These are phyloP conservation scores for Malassezia cuniculi DNA, from an alignment of 1,284 basidiomycete species.

Conservation along the genomic window DNA sequence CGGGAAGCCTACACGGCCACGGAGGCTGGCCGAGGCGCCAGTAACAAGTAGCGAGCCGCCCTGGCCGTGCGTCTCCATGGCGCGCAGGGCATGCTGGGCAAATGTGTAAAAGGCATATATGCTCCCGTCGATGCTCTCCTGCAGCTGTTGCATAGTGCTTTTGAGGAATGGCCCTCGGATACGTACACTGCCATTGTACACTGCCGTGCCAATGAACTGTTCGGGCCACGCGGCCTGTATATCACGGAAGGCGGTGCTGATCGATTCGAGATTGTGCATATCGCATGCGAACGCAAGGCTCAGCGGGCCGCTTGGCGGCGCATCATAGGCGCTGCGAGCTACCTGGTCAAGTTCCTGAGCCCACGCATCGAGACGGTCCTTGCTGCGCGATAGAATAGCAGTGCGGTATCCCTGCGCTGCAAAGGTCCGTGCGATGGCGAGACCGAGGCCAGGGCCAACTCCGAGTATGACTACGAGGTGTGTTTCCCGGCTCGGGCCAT, in stretches of 20 bases:
- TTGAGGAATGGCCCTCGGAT: slow-evolving; percentile 22
- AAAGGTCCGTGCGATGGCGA: slow-evolving; percentile 22
- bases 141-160: slow-evolving; percentile 14
- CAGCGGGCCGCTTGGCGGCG: slow-evolving; percentile 2
- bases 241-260: slow-evolving; percentile 12
- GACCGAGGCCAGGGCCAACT: slow-evolving; percentile 27
- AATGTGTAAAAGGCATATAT: slow-evolving; percentile 22
- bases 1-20: slow-evolving; percentile 29
- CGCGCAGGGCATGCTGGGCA: slow-evolving; percentile 17
- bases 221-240: slow-evolving; percentile 17
- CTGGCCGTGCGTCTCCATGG: slow-evolving; percentile 14
- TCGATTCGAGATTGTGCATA: slow-evolving; percentile 17
- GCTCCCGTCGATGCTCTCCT: slow-evolving; percentile 20
- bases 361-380: slow-evolving; percentile 19
- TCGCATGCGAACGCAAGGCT: slow-evolving; percentile 26
- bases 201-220: slow-evolving; percentile 23
- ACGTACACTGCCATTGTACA: slow-evolving; percentile 27
- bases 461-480: slow-evolving; percentile 1
- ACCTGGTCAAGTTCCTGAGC: slow-evolving; percentile 14
- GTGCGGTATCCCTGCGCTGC: slow-evolving; percentile 25
- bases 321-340: no score
- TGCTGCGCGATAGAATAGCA: slow-evolving; percentile 24
- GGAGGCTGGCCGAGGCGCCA: slow-evolving; percentile 22
- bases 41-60: slow-evolving; percentile 29
- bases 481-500: background rate